These are phyloP conservation scores for Mortierella sp. DNA, from an alignment of 371 early-diverging fungal genomes.

Conservation along the genomic window DNA sequence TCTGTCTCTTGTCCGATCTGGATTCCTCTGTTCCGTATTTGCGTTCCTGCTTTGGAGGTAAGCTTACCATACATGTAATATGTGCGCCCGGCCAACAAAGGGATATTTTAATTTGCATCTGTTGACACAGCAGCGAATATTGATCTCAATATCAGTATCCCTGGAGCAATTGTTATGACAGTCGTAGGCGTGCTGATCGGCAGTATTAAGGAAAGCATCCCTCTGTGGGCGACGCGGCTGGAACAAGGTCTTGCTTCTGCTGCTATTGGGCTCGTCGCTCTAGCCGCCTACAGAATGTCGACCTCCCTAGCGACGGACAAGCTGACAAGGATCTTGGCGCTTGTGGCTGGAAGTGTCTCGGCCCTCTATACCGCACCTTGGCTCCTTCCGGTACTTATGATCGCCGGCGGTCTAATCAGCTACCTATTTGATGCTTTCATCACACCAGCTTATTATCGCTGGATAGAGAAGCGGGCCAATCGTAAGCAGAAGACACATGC, in stretches of 20 bases:
- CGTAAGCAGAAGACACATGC: neutral
- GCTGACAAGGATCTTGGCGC: constrained; percentile 45
- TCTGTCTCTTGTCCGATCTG: constrained; percentile 63
- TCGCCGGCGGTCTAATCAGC: constrained; percentile 60
- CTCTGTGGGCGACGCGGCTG: constrained; percentile 58
- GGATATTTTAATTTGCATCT: too few relatives aligned
- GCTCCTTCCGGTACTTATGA: constrained; percentile 67
- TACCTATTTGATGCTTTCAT: constrained; percentile 34
- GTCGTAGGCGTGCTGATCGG: constrained; percentile 59
- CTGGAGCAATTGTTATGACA: constrained; percentile 65
- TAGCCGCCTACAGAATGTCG: constrained; percentile 64
- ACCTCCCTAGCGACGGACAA: constrained; percentile 58
- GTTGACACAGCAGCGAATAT: neutral
- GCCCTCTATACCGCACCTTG: constrained; percentile 59
- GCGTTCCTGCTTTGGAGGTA: constrained; percentile 68
- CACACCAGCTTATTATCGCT: constrained; percentile 14
- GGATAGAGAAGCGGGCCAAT: constrained; percentile 2
- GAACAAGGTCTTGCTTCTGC: constrained; percentile 63
- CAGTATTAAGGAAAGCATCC: constrained; percentile 53
- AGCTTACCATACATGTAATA: neutral
- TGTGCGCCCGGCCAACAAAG: too few relatives aligned
- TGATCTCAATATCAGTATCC: constrained; percentile 50
- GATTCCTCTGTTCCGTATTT: constrained; percentile 57
- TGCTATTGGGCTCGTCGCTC: constrained; percentile 68
- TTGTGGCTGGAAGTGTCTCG: constrained; percentile 55